A percentile compares a stretch with the other conserved stretches of the same genome.
phyloP scores from a whole-genome alignment of 129 eudicot genomes.

The Lactuca sativa region DNA sequence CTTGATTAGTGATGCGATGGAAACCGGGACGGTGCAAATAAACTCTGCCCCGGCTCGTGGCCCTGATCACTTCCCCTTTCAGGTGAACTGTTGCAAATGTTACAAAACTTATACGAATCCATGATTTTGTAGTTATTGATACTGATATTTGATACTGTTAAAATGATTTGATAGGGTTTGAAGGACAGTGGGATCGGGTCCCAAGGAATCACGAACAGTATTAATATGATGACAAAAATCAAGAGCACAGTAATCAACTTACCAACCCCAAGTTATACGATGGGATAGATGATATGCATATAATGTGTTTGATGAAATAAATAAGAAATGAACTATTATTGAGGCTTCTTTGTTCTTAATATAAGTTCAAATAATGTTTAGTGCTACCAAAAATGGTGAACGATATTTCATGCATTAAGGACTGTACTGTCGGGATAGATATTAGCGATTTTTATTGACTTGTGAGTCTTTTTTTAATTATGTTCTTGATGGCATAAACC shows the following conservation, averaged over 20 bases:
- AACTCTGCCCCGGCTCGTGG: slow-evolving; percentile 99
- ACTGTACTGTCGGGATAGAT: slow-evolving; percentile 7
- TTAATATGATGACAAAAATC: slow-evolving; percentile 91
- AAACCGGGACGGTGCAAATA: slow-evolving; percentile 91
- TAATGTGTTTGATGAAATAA: slow-evolving; percentile 15
- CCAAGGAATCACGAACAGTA: slow-evolving; percentile 94
- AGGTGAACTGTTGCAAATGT: slow-evolving; percentile 37
- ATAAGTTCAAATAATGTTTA: slow-evolving; percentile 28
- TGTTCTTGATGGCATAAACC: background rate
- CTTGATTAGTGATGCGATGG: slow-evolving; percentile 95
- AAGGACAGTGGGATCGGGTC: slow-evolving; percentile 98
- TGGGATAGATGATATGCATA: slow-evolving; percentile 48
- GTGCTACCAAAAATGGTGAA: slow-evolving; percentile 16
- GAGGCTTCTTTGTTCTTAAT: slow-evolving; percentile 23
- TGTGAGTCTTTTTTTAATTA: background rate
- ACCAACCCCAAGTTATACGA: slow-evolving; percentile 80
- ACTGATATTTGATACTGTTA: background rate
- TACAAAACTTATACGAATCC: background rate
- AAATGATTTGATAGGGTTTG: slow-evolving; percentile 53
- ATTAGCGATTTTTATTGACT: background rate
- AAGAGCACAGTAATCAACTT: slow-evolving; percentile 97
- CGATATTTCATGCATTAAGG: slow-evolving; percentile 13
- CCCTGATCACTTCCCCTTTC: slow-evolving; percentile 98
- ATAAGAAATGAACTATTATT: slow-evolving; percentile 13
- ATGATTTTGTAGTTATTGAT: background rate